Evolutionary conservation across 2,329 filamentous ascomycete species (phyloP).

Genomic region (Ascocoryne sarcoides): DNA sequence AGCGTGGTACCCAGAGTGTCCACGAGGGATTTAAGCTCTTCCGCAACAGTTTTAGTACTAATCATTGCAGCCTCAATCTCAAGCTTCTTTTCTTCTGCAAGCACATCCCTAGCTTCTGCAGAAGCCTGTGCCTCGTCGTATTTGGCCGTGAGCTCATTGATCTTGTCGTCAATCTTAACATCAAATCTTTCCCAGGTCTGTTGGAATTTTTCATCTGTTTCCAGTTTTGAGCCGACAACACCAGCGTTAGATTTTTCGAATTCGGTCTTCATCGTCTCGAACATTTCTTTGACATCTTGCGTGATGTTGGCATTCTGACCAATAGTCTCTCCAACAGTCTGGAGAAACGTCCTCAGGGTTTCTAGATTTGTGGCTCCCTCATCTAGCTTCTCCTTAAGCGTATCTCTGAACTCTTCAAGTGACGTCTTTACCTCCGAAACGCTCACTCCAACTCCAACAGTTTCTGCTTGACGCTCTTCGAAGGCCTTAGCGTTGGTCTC

Average conservation of each 20-base stretch:
- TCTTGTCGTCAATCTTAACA: constrained; percentile 52
- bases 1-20: constrained; percentile 77
- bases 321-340: constrained; percentile 55
- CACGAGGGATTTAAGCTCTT: constrained; percentile 79
- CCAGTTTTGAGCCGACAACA: constrained; percentile 73
- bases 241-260: constrained; percentile 79
- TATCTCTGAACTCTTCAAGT: constrained; percentile 68
- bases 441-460: constrained; percentile 66
- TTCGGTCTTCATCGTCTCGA: constrained; percentile 69
- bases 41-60: constrained; percentile 68
- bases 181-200: constrained; percentile 45
- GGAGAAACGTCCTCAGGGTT: constrained; percentile 60
- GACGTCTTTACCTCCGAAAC: constrained; percentile 71
- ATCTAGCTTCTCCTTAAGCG: constrained; percentile 67
- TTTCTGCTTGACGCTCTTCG: constrained; percentile 77
- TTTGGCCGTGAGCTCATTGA: constrained; percentile 73
- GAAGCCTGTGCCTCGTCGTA: constrained; percentile 77
- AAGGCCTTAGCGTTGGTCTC: constrained; percentile 70
- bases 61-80: constrained; percentile 66
- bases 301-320: constrained; percentile 47
- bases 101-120: constrained; percentile 64
- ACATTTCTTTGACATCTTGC: constrained; percentile 62
- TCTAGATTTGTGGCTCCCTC: constrained; percentile 67
- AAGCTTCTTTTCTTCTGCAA: constrained; percentile 63
- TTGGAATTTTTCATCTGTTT: constrained; percentile 70